Conservation (phyloP, 1,284 basidiomycete genomes). For the Cutaneotrichosporon spelunceum region DNA sequence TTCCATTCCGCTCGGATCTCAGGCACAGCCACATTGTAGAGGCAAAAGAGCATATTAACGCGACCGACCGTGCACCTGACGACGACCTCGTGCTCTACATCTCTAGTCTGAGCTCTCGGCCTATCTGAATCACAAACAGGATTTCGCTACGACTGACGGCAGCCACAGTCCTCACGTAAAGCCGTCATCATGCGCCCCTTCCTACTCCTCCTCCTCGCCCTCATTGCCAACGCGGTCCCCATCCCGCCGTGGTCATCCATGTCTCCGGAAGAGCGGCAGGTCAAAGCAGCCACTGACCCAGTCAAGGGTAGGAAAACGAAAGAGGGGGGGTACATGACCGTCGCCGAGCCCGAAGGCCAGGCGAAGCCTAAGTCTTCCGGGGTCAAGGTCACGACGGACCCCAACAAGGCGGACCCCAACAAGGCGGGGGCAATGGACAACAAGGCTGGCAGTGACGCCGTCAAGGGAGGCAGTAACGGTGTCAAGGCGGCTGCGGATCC, state of each 20-base stretch:
- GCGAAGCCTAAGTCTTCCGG: no score
- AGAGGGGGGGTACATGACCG: background rate
- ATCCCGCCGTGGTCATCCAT: background rate
- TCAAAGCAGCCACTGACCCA: background rate
- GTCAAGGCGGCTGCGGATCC: background rate
- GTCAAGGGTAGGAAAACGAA: background rate
- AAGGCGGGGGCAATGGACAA: constrained; percentile 49
- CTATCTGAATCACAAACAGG: no score
- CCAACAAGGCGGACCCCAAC: background rate
- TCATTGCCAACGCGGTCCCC: background rate
- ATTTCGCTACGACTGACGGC: no score
- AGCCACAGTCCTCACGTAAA: no score
- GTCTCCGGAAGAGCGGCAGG: background rate
- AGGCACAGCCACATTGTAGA: background rate
- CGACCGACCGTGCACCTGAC: background rate
- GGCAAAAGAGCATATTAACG: background rate
- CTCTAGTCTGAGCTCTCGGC: background rate
- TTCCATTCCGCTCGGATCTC: background rate
- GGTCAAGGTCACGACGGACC: no score
- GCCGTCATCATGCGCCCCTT: background rate
- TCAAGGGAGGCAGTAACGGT: no score
- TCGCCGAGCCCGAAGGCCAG: no score
- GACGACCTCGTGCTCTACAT: background rate
- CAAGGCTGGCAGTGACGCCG: no score
- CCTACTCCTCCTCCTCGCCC: background rate